Base-by-base conservation (phyloP, 2,329 filamentous ascomycete genomes). In the Moelleriella libera region DNA sequence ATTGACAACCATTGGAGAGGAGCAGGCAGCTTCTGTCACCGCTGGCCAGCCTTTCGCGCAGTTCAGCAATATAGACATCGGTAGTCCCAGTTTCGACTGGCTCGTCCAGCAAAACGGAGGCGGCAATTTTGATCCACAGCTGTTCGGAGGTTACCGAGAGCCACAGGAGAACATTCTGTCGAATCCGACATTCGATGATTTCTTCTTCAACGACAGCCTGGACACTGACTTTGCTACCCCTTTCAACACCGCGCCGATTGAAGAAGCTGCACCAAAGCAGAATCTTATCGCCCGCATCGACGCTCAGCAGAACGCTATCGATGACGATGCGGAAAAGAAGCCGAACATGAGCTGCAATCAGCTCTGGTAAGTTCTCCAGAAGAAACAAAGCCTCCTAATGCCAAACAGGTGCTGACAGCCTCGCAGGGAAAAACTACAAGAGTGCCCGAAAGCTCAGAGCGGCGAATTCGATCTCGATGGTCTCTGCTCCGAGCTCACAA, bases 391-490 rank as follows among this genome's bases (percentile, higher is more conserved):
- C 34, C 34, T 10, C n/a, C 34, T 9, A 37, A 37, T 37, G 34
- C 4, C 21, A 21, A 37, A 37, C 3, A 37, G 41, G 6, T 54
- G 58, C 72, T 78, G 62, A 82, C 62, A 52, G 29, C 10, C 7
- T 41, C 41, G 49, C 60, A 96, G 90, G 92, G 88, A 95, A 65
- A 88, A 87, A 67, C 67, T 96, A 28, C 87, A 94, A 68, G 79
- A 76, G 37, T 94, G 88, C 63, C 82, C 88, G 50, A 88, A 85
- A 62, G 92, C 94, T 56, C 85, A 89, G 60, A 85, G 79, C 49
- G 89, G 89, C 56, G 89, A 94, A 56, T 88, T 97, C 54, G 92
- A 98, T 55, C 83, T 98, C 45, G 92, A 98, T 60, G 82, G 83
- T 34, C 76, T 98, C 29, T 98, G 92, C 68, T 85, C 84, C 5